Evolutionary conservation across 441 rosid genomes (phyloP), one percentile per base, ranked within the genome.

Genomic region (Pelargonium citronellum): DNA sequence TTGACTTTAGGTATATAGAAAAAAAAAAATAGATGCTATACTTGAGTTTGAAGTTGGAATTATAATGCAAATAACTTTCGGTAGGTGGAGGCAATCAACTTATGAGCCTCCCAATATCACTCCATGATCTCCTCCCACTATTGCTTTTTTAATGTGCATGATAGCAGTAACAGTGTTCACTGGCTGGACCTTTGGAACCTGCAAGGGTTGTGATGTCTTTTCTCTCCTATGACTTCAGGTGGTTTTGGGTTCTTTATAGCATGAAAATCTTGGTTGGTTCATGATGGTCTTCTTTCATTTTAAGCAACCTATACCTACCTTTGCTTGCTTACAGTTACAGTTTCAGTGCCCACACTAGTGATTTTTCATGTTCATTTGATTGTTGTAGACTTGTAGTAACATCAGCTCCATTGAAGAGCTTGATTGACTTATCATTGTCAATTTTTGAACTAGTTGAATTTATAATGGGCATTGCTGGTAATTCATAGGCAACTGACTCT

Each of bases 41-140:
- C 62, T 57, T 57, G 62, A 57, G 62, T 57, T 57, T 22, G 27
- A 57, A 57, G 62, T 57, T 57, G 62, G 62, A 57, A 57, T 57
- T 17, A 57, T 57, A 57, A 57, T 57, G 20, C 27, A 17, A 11
- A 57, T 15, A 17, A 2, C 62, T 57, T 57, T 57, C 11, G 62
- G 62, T 57, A 57, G 16, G 47, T 43, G 47, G 47, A 7, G 7
- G 62, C 62, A 5, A 57, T 57, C 27, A 57, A 1, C 24, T 57
- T n/a, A 1, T 57, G 19, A 30, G 37, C 27, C 62, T 57, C 10
- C 62, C 62, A 57, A 17, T 19, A 30, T 30, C 37, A 30, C 37
- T 30, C 37, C 37, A 30, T 30, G 37, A 30, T 30, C 37, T 30
- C 37, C 5, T 30, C 37, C 37, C 37, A 30, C 4, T 3, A 57